Evolutionary conservation across 352 stramenopile species (phyloP).

Genomic region (Aphanomyces astaci): DNA sequence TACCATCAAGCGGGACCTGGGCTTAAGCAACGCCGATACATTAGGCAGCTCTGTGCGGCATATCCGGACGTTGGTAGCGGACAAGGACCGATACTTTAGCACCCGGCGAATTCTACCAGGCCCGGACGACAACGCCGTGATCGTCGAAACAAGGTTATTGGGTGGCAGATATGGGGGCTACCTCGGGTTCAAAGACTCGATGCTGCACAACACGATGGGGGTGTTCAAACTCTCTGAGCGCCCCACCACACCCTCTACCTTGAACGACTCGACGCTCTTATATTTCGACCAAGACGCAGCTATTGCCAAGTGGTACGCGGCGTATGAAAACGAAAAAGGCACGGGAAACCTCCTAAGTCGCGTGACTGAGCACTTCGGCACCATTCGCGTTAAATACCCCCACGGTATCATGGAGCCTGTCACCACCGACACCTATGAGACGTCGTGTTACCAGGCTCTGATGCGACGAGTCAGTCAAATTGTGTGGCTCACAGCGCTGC

Average conservation of each 20-base stretch:
- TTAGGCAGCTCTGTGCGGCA: background rate
- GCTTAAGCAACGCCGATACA: background rate
- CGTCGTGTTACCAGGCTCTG: background rate
- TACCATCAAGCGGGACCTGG: background rate
- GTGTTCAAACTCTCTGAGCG: slow-evolving; percentile 31
- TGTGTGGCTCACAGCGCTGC: background rate
- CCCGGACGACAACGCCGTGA: background rate
- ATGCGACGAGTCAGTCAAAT: background rate
- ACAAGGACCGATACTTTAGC: background rate
- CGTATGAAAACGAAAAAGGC: background rate
- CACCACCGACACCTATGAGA: background rate
- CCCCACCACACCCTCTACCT: background rate
- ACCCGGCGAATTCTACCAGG: background rate
- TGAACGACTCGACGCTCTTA: background rate
- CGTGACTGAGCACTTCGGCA: background rate
- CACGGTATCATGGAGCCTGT: background rate
- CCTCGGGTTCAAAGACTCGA: slow-evolving; percentile 31
- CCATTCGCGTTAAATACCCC: background rate
- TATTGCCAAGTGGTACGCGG: background rate
- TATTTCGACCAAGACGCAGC: background rate
- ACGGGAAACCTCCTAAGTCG: background rate
- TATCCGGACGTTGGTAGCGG: background rate
- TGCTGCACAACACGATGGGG: slow-evolving; percentile 33
- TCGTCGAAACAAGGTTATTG: slow-evolving; percentile 1
- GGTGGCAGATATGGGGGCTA: slow-evolving; percentile 30